Evolutionary conservation across 2,329 filamentous ascomycete species (phyloP), one percentile per base, ranked within the genome.

Genomic region (Monosporascus cannonballus): DNA sequence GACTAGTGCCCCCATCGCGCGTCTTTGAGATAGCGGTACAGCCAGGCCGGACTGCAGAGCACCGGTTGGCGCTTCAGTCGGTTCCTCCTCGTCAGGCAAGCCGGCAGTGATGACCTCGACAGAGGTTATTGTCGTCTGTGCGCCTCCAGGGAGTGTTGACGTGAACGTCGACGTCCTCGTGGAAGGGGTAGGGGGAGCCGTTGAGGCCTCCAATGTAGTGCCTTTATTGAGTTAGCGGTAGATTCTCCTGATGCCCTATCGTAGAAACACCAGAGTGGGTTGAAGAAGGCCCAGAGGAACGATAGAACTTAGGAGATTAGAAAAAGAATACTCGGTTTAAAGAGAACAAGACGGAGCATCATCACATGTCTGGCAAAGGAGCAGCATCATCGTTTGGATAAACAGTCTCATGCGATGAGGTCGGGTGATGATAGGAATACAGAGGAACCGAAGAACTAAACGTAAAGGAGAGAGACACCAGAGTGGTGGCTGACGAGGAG

Each of bases 51-150:
- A 59, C 49, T 68, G 66, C 36, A 68, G 53, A 20, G 53, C 60
- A 25, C 63, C 64, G 8, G 50, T 52, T 7, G 49, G 44, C 30
- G 58, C 56, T 25, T 54, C 49, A n/a, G 54, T 59, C 4, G 59
- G 46, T 47, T 56, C 51, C 6, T 62, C 59, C 2, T 53, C 34
- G 15, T 48, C 50, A 14, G 30, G 30, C 30, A 34, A 34, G 5
- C 55, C 59, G 1, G 63, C 61, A 36, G 61, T 62, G 7, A 68
- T 56, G 4, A 67, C 56, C 4, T 59, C 55, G 27, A 67, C 61
- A 5, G 63, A 61, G 9, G 64, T 67, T n/a, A 68, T 59, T 17
- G 64, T 67, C 7, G 62, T 66, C 51, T 64, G 52, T 3, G 55
- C 62, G 7, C 66, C 66, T 38, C 59, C 63, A 2, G 65, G 61